Conservation (phyloP, 2,329 filamentous ascomycete genomes). For the Anisogramma anomala region DNA sequence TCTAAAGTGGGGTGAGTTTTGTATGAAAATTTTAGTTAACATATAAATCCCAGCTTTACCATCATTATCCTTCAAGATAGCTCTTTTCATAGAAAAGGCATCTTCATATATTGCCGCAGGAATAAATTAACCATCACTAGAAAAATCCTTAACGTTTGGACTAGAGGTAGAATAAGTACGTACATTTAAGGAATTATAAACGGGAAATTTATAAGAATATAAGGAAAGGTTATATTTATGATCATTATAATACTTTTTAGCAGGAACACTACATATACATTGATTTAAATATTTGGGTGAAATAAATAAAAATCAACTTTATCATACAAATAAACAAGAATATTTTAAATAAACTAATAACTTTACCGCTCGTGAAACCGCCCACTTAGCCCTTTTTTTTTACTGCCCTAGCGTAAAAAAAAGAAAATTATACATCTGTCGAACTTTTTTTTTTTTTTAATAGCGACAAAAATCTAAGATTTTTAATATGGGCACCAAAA, state of each 20-base stretch:
- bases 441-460: too few species aligned
- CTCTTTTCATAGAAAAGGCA: conserved; percentile 9
- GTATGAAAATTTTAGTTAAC: too few species aligned
- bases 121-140: background rate
- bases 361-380: too few species aligned
- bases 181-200: background rate
- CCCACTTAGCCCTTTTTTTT: too few species aligned
- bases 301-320: background rate
- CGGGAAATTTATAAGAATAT: background rate
- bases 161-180: background rate
- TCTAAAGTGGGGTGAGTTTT: too few species aligned
- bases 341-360: too few species aligned
- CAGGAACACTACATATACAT: background rate
- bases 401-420: too few species aligned
- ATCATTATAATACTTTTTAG: background rate
- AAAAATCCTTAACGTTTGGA: too few species aligned
- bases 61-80: conserved; percentile 15
- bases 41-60: conserved; percentile 12
- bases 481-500: too few species aligned
- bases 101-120: background rate
- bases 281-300: background rate
- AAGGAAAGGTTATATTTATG: background rate
- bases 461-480: too few species aligned
- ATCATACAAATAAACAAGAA: too few species aligned
- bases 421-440: too few species aligned